Percentiles rank a stretch among this genome's conserved stretches.
These are phyloP conservation scores for Termitomyces sp. DNA, from an alignment of 768 basidiomycete genomes.

Conservation along the genomic window DNA sequence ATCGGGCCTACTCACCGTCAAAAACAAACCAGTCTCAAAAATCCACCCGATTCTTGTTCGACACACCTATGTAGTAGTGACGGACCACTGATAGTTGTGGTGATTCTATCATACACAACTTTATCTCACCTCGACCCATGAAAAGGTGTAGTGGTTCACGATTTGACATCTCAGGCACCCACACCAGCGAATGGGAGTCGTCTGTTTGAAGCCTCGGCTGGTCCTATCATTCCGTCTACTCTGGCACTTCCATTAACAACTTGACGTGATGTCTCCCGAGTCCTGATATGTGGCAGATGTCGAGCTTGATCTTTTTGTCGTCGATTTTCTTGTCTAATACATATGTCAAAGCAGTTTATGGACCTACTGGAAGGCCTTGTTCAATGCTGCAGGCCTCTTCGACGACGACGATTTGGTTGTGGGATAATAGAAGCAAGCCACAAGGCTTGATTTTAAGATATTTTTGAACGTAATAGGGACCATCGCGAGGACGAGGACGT, in stretches of 20 bases:
- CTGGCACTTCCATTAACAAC: conserved; percentile 4
- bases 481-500: neutral
- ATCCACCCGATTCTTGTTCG: neutral
- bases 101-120: neutral
- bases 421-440: neutral
- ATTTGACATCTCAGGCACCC: neutral
- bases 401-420: neutral
- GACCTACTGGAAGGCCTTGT: neutral
- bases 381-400: neutral
- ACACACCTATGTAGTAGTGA: neutral
- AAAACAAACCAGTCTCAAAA: no score
- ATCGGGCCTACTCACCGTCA: no score
- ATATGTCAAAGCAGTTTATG: neutral
- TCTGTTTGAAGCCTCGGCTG: neutral
- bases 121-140: neutral
- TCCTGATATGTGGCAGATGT: conserved; percentile 5
- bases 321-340: neutral
- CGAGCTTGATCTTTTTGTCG: conserved; percentile 10
- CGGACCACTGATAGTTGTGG: no score
- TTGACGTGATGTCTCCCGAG: conserved; percentile 12
- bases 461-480: conserved; percentile 7
- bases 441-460: neutral
- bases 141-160: neutral
- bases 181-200: neutral
- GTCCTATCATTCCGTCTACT: neutral